Conservation (phyloP, 2,329 filamentous ascomycete species). For the Ceratocystis colombiana region DNA sequence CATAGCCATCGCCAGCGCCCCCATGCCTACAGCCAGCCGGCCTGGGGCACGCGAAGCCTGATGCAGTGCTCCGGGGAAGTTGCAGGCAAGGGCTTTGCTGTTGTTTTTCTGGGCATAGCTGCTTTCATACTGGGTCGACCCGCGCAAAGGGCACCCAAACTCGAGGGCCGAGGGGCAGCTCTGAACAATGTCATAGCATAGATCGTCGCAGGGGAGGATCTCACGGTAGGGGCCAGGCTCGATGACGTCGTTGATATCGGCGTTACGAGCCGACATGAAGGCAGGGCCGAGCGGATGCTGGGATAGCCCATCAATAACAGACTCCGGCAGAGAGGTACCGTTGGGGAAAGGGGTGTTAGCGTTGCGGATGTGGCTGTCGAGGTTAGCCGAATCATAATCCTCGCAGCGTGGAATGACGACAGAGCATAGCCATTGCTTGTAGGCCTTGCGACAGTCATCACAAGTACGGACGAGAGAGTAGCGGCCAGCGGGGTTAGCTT, state of each 20-base stretch:
- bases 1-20: constrained; percentile 3
- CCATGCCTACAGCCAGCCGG: background rate
- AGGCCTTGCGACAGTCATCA: constrained; percentile 63
- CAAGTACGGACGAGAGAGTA: constrained; percentile 77
- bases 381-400: constrained; percentile 55
- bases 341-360: constrained; percentile 61
- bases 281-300: constrained; percentile 30
- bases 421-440: constrained; percentile 91
- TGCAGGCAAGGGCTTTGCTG: constrained; percentile 32
- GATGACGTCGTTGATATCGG: constrained; percentile 59
- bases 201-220: constrained; percentile 73
- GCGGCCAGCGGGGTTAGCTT: constrained; percentile 58
- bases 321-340: constrained; percentile 44
- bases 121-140: constrained; percentile 32
- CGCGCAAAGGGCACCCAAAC: constrained; percentile 59
- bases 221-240: constrained; percentile 88
- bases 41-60: constrained; percentile 17
- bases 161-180: constrained; percentile 68
- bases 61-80: constrained; percentile 29
- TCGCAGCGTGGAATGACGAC: constrained; percentile 87
- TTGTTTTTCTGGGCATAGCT: constrained; percentile 33
- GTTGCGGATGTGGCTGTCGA: constrained; percentile 50
- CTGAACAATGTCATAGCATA: constrained; percentile 78
- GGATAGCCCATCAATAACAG: constrained; percentile 28
- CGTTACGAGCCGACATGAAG: constrained; percentile 53